These are phyloP conservation scores for Boletellus emodensis DNA, from an alignment of 768 basidiomycete species.

Conservation along the genomic window DNA sequence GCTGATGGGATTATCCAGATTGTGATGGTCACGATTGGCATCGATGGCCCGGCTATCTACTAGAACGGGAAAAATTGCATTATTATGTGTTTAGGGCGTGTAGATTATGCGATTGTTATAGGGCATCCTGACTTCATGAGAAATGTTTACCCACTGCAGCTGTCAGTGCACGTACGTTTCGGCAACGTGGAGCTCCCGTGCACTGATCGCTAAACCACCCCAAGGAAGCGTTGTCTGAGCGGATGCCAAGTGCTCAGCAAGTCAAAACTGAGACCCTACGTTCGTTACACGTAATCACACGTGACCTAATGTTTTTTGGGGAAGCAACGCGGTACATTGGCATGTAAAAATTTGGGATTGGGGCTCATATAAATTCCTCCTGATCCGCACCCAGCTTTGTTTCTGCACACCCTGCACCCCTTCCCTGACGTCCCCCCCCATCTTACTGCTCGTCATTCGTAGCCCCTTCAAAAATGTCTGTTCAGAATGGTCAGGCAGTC, in stretches of 20 bases:
- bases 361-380: constrained; percentile 24
- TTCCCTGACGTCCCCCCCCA: background rate
- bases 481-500: constrained; percentile 28
- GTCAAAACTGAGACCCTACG: constrained; percentile 1
- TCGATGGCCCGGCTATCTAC: constrained; percentile 20
- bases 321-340: constrained; percentile 15
- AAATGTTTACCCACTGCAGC: background rate
- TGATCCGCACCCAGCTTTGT: constrained; percentile 3
- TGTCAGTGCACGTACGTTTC: background rate
- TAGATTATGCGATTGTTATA: constrained; percentile 12
- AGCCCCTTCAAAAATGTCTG: constrained; percentile 29
- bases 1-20: constrained; percentile 10
- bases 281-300: constrained; percentile 24
- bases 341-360: constrained; percentile 32
- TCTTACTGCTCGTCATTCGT: constrained; percentile 4
- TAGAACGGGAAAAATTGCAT: background rate
- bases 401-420: constrained; percentile 3
- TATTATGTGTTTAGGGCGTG: constrained; percentile 12
- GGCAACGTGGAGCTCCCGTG: background rate
- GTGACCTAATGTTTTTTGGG: constrained; percentile 31
- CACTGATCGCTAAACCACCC: too few species aligned
- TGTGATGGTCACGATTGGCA: constrained; percentile 24
- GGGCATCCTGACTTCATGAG: background rate
- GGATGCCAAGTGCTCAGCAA: background rate
- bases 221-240: background rate